Evolutionary conservation across 73 alveolate species (phyloP), one percentile per base, ranked within the genome.

Genomic region (Halteria grandinella): DNA sequence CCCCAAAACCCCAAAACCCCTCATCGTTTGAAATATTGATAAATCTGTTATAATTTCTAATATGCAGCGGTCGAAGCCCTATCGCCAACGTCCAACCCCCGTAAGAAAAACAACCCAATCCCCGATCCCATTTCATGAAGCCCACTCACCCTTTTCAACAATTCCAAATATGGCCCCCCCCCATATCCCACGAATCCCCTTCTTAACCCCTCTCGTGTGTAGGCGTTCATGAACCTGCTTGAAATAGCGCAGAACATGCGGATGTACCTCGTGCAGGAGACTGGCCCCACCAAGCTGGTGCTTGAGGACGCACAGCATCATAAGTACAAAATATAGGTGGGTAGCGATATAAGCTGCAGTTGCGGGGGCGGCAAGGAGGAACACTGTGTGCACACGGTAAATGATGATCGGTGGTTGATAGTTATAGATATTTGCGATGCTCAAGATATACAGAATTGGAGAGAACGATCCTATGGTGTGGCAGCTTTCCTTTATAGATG

Each of bases 1-100:
- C 69, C 69, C 47, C 74, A 57, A 62, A 62, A 62, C 77, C 77
- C 77, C 77, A 57, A 57, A 57, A 57, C 74, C 74, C 74, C 74
- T 3, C 45, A 23, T 6, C 20, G 5, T 10, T 53, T 10, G 32
- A 6, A 17, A 4, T 53, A 36, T 20, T 20, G 44, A 23, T 11
- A 53, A 53, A 53, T 57, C 1, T 21, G 6, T 24, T 57, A 14
- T 28, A 31, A 57, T 11, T 62, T 39, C 18, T 17, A 62, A 62
- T 34, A 62, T 62, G 77, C 17, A 39, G 25, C 36, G 77, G 39
- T 1, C 29, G 6, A 62, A 62, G 59, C 77, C 77, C 20, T 62
- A 62, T 44, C 33, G 77, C 27, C 55, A 47, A 8, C 33, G 58
- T 34, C 77, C 77, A 39, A 62, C 77, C 4, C 77, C 77, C 11